These are phyloP conservation scores for Penicillium sp. DNA, from an alignment of 2,329 filamentous ascomycete species.

Conservation along the genomic window DNA sequence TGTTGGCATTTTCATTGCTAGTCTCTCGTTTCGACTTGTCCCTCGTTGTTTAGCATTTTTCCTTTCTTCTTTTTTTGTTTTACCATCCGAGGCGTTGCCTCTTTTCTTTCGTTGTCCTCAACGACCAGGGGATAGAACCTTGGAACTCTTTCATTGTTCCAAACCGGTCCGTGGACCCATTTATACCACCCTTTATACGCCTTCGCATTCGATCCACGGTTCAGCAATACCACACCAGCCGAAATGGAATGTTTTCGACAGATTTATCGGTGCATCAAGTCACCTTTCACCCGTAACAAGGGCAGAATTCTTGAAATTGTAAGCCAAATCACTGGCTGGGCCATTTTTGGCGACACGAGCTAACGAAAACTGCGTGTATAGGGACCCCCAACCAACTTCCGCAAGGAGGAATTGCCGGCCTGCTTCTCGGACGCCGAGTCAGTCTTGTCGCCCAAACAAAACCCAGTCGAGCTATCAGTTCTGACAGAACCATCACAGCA, in stretches of 20 bases:
- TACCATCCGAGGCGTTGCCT: slow-evolving; percentile 10
- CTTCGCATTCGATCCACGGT: not conserved
- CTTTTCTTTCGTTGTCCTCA: slow-evolving; percentile 8
- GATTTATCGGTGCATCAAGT: slow-evolving; percentile 32
- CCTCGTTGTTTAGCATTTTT: slow-evolving; percentile 19
- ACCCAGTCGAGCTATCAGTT: slow-evolving; percentile 16
- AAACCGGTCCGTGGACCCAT: not conserved
- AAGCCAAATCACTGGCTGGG: slow-evolving; percentile 7
- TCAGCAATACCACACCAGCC: not conserved
- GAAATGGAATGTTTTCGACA: slow-evolving; percentile 38
- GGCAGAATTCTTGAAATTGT: slow-evolving; percentile 37
- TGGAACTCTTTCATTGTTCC: not conserved
- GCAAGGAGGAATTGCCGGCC: slow-evolving; percentile 40
- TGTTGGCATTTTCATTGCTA: slow-evolving; percentile 11
- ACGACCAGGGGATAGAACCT: slow-evolving; percentile 1
- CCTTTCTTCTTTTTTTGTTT: slow-evolving; percentile 13
- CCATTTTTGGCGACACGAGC: not conserved
- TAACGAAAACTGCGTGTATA: slow-evolving; percentile 21
- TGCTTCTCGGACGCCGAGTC: slow-evolving; percentile 40
- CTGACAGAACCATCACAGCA: slow-evolving; percentile 30
- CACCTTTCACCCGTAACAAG: slow-evolving; percentile 30
- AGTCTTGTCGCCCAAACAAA: slow-evolving; percentile 23
- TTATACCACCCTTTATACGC: slow-evolving; percentile 5
- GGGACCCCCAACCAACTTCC: slow-evolving; percentile 43
- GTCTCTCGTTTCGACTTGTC: slow-evolving; percentile 26